Conservation (phyloP, 306 rosid genomes). For the Notholithocarpus densiflorus region DNA sequence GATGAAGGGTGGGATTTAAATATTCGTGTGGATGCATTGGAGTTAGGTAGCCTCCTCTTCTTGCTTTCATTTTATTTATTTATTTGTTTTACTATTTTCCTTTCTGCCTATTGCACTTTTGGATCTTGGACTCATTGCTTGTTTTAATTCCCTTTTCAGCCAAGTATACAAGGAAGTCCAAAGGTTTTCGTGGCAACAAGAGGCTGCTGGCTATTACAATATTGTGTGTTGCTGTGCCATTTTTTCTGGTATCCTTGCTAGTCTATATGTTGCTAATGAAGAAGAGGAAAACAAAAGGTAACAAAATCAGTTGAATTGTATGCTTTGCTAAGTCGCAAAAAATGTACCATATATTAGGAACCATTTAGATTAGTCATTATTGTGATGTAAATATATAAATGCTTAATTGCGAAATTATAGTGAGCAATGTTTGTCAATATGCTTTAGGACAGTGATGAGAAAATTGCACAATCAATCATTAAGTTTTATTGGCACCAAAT, state of each 20-base stretch:
- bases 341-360: too few species aligned
- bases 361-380: too few species aligned
- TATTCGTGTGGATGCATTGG: constrained; percentile 18
- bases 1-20: constrained; percentile 12
- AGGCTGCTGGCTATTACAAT: not conserved
- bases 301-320: not conserved
- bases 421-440: too few species aligned
- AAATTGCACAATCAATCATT: too few species aligned
- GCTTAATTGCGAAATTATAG: too few species aligned
- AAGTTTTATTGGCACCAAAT: too few species aligned
- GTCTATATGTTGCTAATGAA: not conserved
- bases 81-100: not conserved
- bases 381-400: too few species aligned
- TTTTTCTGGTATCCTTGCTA: not conserved
- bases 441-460: too few species aligned
- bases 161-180: not conserved
- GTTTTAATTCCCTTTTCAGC: not conserved
- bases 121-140: not conserved
- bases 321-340: too few species aligned
- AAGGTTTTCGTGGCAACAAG: not conserved
- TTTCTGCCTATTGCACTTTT: not conserved
- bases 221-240: not conserved
- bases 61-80: not conserved
- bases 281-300: not conserved
- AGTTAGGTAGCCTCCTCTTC: not conserved